phyloP scores from a whole-genome alignment of 177 flowering plant genomes.

The Vitis hybrid region DNA sequence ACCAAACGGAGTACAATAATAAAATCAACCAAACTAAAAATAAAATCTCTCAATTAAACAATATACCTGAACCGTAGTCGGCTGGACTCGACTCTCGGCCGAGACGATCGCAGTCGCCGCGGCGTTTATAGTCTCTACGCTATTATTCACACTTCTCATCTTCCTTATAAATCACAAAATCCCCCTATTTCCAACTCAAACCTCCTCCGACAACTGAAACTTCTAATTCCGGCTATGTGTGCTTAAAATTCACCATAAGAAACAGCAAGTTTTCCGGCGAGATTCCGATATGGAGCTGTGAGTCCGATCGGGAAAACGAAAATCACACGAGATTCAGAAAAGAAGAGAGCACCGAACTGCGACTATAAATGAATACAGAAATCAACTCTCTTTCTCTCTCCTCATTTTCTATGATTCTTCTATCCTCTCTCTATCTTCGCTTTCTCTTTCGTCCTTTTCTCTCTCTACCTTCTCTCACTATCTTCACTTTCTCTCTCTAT shows the following conservation, averaged over 20 bases:
- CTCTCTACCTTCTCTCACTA: slow-evolving; percentile 2
- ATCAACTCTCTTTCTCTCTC: not conserved
- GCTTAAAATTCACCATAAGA: no score
- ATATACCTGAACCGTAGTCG: slow-evolving; percentile 33
- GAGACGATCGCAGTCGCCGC: slow-evolving; percentile 48
- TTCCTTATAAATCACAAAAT: not conserved
- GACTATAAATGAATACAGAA: slow-evolving; percentile 7
- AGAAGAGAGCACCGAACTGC: not conserved
- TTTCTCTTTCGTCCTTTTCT: slow-evolving; percentile 7
- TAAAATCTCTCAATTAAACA: not conserved
- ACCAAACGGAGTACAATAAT: slow-evolving; percentile 3
- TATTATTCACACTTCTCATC: slow-evolving; percentile 30
- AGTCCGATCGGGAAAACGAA: slow-evolving; percentile 1
- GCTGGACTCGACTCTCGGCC: slow-evolving; percentile 46
- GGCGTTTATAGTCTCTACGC: slow-evolving; percentile 45
- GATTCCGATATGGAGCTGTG: not conserved
- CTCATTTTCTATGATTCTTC: not conserved
- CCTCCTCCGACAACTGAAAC: not conserved
- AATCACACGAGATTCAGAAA: not conserved
- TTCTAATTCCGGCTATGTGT: not conserved
- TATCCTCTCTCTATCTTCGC: not conserved
- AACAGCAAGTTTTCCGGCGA: slow-evolving; percentile 1
- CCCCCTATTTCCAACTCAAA: not conserved
- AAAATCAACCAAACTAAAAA: not conserved
- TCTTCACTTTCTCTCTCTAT: not conserved